Evolutionary conservation across 2,329 filamentous ascomycete species (phyloP).

Genomic region (Fusarium aywerte): DNA sequence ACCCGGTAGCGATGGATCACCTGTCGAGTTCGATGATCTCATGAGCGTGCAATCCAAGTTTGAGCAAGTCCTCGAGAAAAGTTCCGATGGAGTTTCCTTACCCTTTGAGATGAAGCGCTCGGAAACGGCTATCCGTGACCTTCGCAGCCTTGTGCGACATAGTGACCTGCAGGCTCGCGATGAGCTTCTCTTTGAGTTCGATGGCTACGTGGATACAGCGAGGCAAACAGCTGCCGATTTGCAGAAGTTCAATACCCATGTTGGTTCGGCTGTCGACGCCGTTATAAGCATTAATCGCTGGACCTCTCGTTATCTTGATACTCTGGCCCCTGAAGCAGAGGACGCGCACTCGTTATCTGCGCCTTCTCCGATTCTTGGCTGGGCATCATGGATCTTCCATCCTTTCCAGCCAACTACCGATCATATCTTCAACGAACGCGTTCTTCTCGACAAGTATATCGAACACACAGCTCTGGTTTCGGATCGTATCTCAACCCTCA

Average conservation of each 20-base stretch:
- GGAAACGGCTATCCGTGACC: conserved; percentile 77
- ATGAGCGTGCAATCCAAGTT: conserved; percentile 81
- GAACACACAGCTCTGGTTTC: conserved; percentile 76
- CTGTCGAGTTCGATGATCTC: conserved; percentile 77
- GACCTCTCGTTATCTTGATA: conserved; percentile 76
- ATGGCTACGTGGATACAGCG: conserved; percentile 77
- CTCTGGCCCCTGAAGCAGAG: conserved; percentile 58
- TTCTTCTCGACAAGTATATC: conserved; percentile 78
- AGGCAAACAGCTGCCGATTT: conserved; percentile 72
- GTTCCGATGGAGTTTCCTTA: conserved; percentile 71
- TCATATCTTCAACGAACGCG: conserved; percentile 59
- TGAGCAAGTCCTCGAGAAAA: conserved; percentile 77
- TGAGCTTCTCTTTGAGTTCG: conserved; percentile 79
- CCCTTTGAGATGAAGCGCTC: conserved; percentile 83
- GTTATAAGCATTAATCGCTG: conserved; percentile 80
- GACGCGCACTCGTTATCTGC: conserved; percentile 50
- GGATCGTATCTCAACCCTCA: conserved; percentile 74
- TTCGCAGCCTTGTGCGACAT: conserved; percentile 77
- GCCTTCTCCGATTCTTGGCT: conserved; percentile 47
- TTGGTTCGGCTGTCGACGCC: conserved; percentile 77
- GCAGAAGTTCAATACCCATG: conserved; percentile 79
- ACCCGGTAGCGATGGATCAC: conserved; percentile 33
- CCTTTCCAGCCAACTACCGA: conserved; percentile 71
- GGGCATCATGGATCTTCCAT: conserved; percentile 61
- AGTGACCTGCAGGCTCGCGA: conserved; percentile 74